phyloP scores from a whole-genome alignment of 768 basidiomycete species.

The Amanita thiersii region DNA sequence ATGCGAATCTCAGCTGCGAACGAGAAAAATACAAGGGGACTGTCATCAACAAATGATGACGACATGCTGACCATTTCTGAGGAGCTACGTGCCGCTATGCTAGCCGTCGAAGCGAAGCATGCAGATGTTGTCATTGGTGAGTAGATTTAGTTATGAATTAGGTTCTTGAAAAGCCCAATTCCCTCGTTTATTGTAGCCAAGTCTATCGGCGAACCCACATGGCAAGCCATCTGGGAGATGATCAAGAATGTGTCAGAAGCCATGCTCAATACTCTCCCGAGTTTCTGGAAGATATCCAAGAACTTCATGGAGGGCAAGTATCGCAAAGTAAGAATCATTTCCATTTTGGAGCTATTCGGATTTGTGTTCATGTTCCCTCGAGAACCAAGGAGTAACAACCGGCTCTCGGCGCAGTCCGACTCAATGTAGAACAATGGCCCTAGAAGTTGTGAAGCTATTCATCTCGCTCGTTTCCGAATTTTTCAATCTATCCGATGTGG shows the following conservation, averaged over 20 bases:
- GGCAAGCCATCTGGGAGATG: conserved; percentile 73
- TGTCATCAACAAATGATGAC: conserved; percentile 24
- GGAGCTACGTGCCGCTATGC: conserved; percentile 54
- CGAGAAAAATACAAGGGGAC: conserved; percentile 32
- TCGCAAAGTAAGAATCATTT: conserved; percentile 53
- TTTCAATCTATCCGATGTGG: conserved; percentile 67
- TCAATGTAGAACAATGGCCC: conserved; percentile 81
- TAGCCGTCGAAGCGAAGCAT: conserved; percentile 56
- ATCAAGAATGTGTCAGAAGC: conserved; percentile 85
- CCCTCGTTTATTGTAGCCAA: conserved; percentile 44
- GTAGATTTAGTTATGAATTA: conserved; percentile 11
- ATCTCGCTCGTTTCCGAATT: conserved; percentile 79
- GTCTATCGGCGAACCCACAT: conserved; percentile 66
- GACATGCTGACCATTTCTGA: conserved; percentile 37
- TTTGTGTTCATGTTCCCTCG: conserved; percentile 3
- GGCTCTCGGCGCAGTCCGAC: conserved; percentile 70
- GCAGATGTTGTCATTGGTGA: conserved; percentile 54
- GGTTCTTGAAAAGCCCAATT: not conserved
- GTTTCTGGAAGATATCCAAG: conserved; percentile 89
- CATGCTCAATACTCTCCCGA: conserved; percentile 77
- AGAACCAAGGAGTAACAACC: conserved; percentile 24
- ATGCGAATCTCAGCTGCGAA: conserved; percentile 30
- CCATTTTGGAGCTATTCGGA: conserved; percentile 6
- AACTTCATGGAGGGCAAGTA: conserved; percentile 92
- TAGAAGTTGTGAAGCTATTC: conserved; percentile 82